Evolutionary conservation across 495 filamentous ascomycete species (phyloP).

Genomic region (Hypoxylon rickii): DNA sequence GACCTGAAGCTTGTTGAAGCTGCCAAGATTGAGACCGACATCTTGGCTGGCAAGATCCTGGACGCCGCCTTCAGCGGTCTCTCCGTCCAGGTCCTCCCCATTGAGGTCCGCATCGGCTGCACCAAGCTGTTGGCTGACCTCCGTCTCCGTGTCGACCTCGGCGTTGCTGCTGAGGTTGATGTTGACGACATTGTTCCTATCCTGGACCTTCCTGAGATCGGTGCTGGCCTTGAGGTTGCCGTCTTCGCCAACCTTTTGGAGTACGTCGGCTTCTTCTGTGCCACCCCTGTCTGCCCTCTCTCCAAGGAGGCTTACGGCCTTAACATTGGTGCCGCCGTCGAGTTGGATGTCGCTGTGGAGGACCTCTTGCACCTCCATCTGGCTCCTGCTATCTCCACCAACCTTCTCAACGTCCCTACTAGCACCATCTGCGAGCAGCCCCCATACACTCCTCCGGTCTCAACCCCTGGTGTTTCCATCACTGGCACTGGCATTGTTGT

Average conservation of each 20-base stretch:
- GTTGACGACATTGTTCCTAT: conserved; percentile 33
- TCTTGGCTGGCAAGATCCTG: conserved; percentile 46
- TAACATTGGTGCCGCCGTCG: conserved; percentile 44
- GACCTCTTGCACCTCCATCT: conserved; percentile 42
- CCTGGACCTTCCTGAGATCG: conserved; percentile 38
- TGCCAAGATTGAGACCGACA: conserved; percentile 43
- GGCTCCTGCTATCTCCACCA: conserved; percentile 45
- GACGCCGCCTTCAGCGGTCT: conserved; percentile 38
- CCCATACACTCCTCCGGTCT: conserved; percentile 25
- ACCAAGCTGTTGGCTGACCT: conserved; percentile 39
- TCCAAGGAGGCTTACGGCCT: conserved; percentile 43
- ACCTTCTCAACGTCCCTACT: conserved; percentile 42
- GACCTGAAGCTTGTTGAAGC: conserved; percentile 46
- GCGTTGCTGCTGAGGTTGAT: conserved; percentile 31
- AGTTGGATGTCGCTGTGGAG: conserved; percentile 41
- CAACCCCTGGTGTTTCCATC: conserved; percentile 15
- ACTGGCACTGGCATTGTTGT: not conserved
- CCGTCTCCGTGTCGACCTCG: conserved; percentile 40
- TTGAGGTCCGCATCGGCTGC: conserved; percentile 40
- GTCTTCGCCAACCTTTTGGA: conserved; percentile 49
- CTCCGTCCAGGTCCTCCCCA: conserved; percentile 38
- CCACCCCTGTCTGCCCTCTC: conserved; percentile 35
- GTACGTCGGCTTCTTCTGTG: conserved; percentile 46
- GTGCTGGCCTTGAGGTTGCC: conserved; percentile 46
- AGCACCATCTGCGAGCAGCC: conserved; percentile 40